Evolutionary conservation across 2,329 filamentous ascomycete genomes (phyloP).

Genomic region (Arachnopeziza araneosa): DNA sequence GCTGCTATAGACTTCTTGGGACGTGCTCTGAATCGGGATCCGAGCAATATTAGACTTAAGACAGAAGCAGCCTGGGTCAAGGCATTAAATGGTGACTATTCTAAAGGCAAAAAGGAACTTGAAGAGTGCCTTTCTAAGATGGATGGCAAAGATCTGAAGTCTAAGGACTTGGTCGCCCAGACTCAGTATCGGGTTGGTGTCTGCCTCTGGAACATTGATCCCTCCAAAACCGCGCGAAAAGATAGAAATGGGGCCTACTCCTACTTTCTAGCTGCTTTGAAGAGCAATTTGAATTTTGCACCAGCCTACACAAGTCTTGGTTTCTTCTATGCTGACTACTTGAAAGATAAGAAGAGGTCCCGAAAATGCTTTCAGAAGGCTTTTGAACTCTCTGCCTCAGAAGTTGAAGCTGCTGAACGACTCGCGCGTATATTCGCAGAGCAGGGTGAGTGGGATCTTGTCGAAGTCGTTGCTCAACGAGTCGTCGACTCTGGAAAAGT

Average conservation of each 20-base stretch:
- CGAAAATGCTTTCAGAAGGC: slow-evolving; percentile 95
- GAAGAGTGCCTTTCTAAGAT: slow-evolving; percentile 63
- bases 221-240: slow-evolving; percentile 68
- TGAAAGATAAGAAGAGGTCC: slow-evolving; percentile 77
- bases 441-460: slow-evolving; percentile 90
- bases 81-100: slow-evolving; percentile 72
- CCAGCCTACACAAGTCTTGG: slow-evolving; percentile 89
- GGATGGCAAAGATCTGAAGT: slow-evolving; percentile 52
- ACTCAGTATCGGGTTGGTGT: slow-evolving; percentile 82
- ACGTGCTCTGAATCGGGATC: slow-evolving; percentile 68
- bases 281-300: slow-evolving; percentile 81
- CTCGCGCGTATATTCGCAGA: slow-evolving; percentile 83
- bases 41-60: slow-evolving; percentile 68
- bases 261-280: slow-evolving; percentile 76
- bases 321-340: slow-evolving; percentile 86
- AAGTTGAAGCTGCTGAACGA: slow-evolving; percentile 81
- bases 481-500: slow-evolving; percentile 94
- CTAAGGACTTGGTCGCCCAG: slow-evolving; percentile 72
- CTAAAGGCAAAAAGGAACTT: slow-evolving; percentile 61
- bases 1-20: slow-evolving; percentile 76
- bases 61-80: slow-evolving; percentile 92
- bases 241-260: slow-evolving; percentile 77
- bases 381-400: slow-evolving; percentile 82
- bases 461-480: slow-evolving; percentile 85
- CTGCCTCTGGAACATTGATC: slow-evolving; percentile 80